Evolutionary conservation across 768 basidiomycete species (phyloP), one percentile per base, ranked within the genome.

Genomic region (Boletus edulis): DNA sequence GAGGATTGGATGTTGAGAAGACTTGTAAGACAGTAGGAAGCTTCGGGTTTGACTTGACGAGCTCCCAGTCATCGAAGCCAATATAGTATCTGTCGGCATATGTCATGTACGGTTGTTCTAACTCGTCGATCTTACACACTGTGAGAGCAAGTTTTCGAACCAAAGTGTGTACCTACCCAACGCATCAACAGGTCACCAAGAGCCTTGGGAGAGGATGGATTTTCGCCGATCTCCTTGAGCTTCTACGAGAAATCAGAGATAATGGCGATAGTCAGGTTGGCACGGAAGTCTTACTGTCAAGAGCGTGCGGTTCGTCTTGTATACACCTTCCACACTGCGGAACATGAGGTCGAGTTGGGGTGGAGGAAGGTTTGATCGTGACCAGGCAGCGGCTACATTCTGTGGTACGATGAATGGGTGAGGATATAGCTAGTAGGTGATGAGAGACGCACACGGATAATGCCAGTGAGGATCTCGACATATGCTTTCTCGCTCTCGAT

Each of bases 301-400:
- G 56, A 99, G 79, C 1, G 78, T 72, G 52, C 94, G 85, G 74
- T 94, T 98, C 20, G 92, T 89, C 71, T 93, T 90, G 77, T 94
- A 99, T 18, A 98, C 84, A 22, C 81, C 81, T 72, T 99, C 97
- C 49, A 98, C 84, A 61, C 87, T 86, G 59, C 97, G 80, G 73
- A 99, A 99, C 91, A 98, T 96, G 49, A 80, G 73, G 72, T 99
- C 97, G 31, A 99, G 80, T 60, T 91, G 88, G 9, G 82, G 82
- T 15, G 97, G 97, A 17, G 97, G 97, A 38, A 99, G 86, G 70
- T 98, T 98, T 39, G 86, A 82, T 40, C 94, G 79, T 11, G 95
- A 97, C 97, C 97, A 99, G 46, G 97, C 97, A n/a, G 88, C 87
- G 11, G 97, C 97, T 5, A 97, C 90, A 83, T 90, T 93, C 94